phyloP scores from a whole-genome alignment of 1,284 basidiomycete species.

The Kalmanozyma brasiliensis region DNA sequence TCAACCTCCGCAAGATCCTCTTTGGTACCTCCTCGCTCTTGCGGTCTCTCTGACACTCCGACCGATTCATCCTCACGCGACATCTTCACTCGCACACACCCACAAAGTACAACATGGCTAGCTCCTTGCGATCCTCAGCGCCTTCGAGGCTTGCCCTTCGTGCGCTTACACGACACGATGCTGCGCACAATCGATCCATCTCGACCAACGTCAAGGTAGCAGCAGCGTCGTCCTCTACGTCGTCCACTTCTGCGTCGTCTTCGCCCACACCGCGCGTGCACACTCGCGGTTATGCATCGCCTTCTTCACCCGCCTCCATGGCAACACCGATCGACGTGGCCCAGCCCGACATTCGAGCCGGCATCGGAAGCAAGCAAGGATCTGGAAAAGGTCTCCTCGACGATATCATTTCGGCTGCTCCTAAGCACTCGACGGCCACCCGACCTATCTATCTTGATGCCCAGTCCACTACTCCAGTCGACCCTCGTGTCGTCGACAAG shows the following conservation, averaged over 20 bases:
- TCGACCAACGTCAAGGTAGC: conserved; percentile 19
- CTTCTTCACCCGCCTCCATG: conserved; percentile 56
- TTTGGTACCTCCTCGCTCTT: too few species aligned
- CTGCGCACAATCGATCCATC: conserved; percentile 12
- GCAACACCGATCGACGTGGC: conserved; percentile 59
- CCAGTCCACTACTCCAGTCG: conserved; percentile 88
- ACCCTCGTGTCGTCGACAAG: conserved; percentile 94
- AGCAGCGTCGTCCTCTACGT: neutral
- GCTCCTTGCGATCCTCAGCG: conserved; percentile 32
- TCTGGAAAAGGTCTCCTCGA: conserved; percentile 44
- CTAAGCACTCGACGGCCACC: conserved; percentile 47
- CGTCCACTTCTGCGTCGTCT: conserved; percentile 2
- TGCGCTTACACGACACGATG: conserved; percentile 32
- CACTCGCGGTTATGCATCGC: conserved; percentile 44
- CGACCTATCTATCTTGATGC: conserved; percentile 67
- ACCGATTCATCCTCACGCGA: too few species aligned
- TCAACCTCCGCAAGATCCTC: too few species aligned
- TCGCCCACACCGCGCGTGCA: conserved; percentile 16
- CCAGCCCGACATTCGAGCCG: conserved; percentile 48
- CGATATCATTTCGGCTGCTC: conserved; percentile 43
- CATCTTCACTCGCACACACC: neutral
- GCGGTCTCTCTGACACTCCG: too few species aligned
- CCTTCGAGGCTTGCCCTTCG: conserved; percentile 37
- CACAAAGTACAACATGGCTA: conserved; percentile 18
- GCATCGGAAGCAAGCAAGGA: conserved; percentile 50